Conservation (phyloP, 495 filamentous ascomycete species). For the Penicillium canariense region DNA sequence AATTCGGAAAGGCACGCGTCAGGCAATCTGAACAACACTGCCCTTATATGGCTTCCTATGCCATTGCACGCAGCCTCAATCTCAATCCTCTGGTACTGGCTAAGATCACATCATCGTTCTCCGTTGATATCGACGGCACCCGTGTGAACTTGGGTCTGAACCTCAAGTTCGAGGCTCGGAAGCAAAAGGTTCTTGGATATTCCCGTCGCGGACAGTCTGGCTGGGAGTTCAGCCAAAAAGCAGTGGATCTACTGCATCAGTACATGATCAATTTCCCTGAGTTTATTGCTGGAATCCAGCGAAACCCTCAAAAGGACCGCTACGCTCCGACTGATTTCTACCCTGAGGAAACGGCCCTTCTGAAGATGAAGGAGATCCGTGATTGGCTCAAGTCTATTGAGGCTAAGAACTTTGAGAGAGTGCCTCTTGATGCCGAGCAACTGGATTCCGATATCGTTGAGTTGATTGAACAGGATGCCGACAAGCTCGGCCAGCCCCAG, state of each 20-base stretch:
- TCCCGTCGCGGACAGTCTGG: conserved; percentile 78
- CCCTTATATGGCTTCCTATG: conserved; percentile 81
- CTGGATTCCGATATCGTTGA: conserved; percentile 87
- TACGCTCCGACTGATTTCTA: conserved; percentile 88
- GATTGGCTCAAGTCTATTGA: conserved; percentile 89
- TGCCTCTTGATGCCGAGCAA: conserved; percentile 92
- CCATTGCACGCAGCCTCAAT: conserved; percentile 74
- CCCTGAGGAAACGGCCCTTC: conserved; percentile 58
- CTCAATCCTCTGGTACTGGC: conserved; percentile 86
- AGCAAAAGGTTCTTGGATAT: conserved; percentile 94
- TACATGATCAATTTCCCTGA: conserved; percentile 96
- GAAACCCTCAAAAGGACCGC: conserved; percentile 67
- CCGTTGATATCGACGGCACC: conserved; percentile 71
- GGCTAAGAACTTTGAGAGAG: conserved; percentile 85
- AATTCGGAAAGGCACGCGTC: conserved; percentile 77
- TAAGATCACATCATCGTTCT: conserved; percentile 93
- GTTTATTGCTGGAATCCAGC: conserved; percentile 83
- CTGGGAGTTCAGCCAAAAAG: conserved; percentile 93
- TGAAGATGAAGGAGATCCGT: conserved; percentile 75
- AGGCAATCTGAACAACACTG: conserved; percentile 59
- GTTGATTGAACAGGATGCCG: conserved; percentile 74
- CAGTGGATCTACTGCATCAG: conserved; percentile 71
- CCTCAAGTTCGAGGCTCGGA: conserved; percentile 92
- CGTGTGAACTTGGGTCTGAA: conserved; percentile 90
- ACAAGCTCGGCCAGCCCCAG: conserved; percentile 54